Conservation (phyloP, 2,329 filamentous ascomycete genomes). For the Talaromyces sp. region DNA sequence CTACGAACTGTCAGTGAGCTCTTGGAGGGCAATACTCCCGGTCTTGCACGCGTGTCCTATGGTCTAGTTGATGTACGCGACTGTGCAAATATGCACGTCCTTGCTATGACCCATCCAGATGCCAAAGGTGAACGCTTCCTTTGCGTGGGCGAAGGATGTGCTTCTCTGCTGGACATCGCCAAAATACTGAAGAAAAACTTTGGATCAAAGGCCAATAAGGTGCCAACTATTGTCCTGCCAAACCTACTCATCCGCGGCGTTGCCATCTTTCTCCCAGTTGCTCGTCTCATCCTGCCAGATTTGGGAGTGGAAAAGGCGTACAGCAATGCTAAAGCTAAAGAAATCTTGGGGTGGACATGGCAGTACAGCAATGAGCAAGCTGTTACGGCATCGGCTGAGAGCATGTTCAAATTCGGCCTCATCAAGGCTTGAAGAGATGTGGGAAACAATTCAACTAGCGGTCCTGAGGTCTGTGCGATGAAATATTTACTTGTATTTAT, state of each 20-base stretch:
- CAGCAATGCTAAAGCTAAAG: constrained; percentile 12
- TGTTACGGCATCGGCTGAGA: constrained; percentile 1
- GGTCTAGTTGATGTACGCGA: constrained; percentile 10
- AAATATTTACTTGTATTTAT: not conserved
- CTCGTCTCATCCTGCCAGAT: constrained; percentile 1
- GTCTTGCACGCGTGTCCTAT: constrained; percentile 22
- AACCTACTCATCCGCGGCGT: constrained; percentile 1
- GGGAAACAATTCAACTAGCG: not conserved
- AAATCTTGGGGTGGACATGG: constrained; percentile 7
- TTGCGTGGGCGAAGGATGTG: constrained; percentile 7
- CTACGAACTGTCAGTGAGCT: constrained; percentile 25
- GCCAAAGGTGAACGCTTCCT: constrained; percentile 12
- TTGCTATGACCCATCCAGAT: constrained; percentile 4
- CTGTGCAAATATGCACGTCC: constrained; percentile 10
- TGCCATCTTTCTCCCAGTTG: constrained; percentile 8
- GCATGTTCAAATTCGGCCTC: not conserved
- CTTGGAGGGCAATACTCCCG: constrained; percentile 30
- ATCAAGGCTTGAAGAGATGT: not conserved
- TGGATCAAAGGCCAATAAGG: constrained; percentile 1
- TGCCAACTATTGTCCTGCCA: constrained; percentile 1
- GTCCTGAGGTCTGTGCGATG: not conserved
- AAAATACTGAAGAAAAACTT: constrained; percentile 8
- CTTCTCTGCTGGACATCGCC: constrained; percentile 6
- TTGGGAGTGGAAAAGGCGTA: not conserved
- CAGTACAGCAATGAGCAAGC: constrained; percentile 9